Base-by-base conservation (phyloP, 2,329 filamentous ascomycete genomes). In the Massarina eburnea region DNA sequence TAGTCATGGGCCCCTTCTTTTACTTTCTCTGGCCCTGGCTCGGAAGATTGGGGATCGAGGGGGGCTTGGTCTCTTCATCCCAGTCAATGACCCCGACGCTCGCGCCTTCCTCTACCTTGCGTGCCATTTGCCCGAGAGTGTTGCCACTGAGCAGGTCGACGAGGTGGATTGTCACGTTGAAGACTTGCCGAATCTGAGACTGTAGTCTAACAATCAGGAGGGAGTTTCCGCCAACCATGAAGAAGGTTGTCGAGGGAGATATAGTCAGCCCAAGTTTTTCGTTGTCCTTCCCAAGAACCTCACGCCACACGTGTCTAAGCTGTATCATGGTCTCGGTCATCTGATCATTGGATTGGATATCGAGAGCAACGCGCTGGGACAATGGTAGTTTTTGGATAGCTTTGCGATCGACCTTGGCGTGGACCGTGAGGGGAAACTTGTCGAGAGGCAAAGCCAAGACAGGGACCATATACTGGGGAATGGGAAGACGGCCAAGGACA, bases 151-250 rank as follows among this genome's bases (percentile, higher is more conserved):
- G 68, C 1, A 80, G 58, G 0, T 74, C 51, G 1, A 57, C n/a
- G 0, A 79, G 55, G 0, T 54, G 49, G 0, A 76, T 9, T 2
- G 33, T 38, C 4, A 69, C 57, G 0, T 52, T 43, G 41, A 78
- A 72, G 0, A 24, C 24, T 1, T 63, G 39, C 1, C 53, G 51
- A 22, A 80, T 69, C 0, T 43, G 43, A 0, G 52, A 41, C 41
- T 73, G 69, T 0, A 80, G 67, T 3, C 61, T 49, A 9, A 77
- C 54, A 1, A 76, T 48, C 0, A 73, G 57, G 4, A 76, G 44
- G 0, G 74, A 77, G 45, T 66, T 75, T 4, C 74, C 75, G 2
- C 74, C 74, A 1, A 69, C 50, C 0, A 49, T 45, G 57, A 76
- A 77, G 56, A 78, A 76, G 52, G 73, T 67, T 3, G 72, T 59